These are phyloP conservation scores for Aspergillus melleus DNA, from an alignment of 2,329 filamentous ascomycete species.

Conservation along the genomic window DNA sequence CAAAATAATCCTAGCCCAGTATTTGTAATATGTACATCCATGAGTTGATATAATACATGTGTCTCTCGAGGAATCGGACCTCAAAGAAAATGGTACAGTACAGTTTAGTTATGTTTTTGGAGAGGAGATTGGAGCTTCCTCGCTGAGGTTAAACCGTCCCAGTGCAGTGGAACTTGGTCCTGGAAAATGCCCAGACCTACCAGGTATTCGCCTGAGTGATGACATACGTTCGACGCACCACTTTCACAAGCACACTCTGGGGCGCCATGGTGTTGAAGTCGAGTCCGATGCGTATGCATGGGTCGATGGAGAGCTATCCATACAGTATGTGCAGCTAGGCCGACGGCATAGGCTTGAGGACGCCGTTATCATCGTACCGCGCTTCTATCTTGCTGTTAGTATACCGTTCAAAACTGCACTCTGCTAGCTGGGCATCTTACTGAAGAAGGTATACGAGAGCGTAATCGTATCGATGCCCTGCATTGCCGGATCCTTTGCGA, in stretches of 20 bases:
- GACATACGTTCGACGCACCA: not conserved
- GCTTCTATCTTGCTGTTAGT: slow-evolving; percentile 62
- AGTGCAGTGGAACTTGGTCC: not conserved
- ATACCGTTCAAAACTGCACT: slow-evolving; percentile 2
- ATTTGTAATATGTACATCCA: not conserved
- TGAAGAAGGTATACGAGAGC: slow-evolving; percentile 97
- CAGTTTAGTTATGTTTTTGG: not conserved
- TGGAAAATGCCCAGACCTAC: not conserved
- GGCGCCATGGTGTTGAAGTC: not conserved
- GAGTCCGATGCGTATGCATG: not conserved
- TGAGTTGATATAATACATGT: slow-evolving; percentile 3
- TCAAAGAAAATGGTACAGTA: slow-evolving; percentile 1
- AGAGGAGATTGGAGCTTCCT: slow-evolving; percentile 9
- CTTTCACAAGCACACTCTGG: not conserved
- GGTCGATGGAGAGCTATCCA: not conserved
- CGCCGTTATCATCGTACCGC: slow-evolving; percentile 78
- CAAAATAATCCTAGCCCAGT: not conserved
- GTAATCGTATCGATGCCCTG: slow-evolving; percentile 92
- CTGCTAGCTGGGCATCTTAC: slow-evolving; percentile 54
- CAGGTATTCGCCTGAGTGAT: not conserved
- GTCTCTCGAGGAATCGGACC: not conserved
- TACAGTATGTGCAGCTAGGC: not conserved
- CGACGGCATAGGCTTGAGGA: slow-evolving; percentile 58
- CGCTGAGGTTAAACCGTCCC: not conserved
- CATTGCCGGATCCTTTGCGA: slow-evolving; percentile 91